Evolutionary conservation across 2,329 filamentous ascomycete genomes (phyloP).

Genomic region (Neoarthrinium moseri): DNA sequence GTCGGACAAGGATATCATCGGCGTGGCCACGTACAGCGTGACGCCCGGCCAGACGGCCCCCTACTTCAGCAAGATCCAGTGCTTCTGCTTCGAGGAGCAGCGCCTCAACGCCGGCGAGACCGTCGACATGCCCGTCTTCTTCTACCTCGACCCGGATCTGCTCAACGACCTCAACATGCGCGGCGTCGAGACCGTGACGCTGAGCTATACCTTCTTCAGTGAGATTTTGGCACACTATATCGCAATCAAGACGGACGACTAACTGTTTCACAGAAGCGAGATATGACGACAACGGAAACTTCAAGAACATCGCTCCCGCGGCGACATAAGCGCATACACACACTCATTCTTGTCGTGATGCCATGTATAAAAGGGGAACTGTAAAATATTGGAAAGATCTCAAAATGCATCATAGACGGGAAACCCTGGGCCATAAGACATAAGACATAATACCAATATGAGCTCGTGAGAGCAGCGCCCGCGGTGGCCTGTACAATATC

Average conservation of each 20-base stretch:
- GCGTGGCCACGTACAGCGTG: slow-evolving; percentile 95
- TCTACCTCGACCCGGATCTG: slow-evolving; percentile 97
- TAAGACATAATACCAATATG: too few species aligned
- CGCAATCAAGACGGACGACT: too few species aligned
- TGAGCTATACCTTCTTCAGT: slow-evolving; percentile 99
- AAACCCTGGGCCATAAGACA: too few species aligned
- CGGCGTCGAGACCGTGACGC: slow-evolving; percentile 89
- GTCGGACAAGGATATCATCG: slow-evolving; percentile 89
- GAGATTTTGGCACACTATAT: slow-evolving; percentile 34
- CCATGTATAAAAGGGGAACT: too few species aligned
- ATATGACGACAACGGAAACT: slow-evolving; percentile 77
- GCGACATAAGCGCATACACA: too few species aligned
- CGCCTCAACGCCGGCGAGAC: slow-evolving; percentile 91
- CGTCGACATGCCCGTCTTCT: slow-evolving; percentile 99
- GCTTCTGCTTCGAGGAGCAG: slow-evolving; percentile 98
- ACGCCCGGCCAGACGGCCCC: slow-evolving; percentile 93
- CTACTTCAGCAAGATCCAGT: slow-evolving; percentile 99
- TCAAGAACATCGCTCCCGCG: slow-evolving; percentile 36
- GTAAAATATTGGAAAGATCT: too few species aligned
- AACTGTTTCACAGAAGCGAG: slow-evolving; percentile 62
- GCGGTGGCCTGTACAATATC: too few species aligned
- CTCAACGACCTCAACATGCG: slow-evolving; percentile 90
- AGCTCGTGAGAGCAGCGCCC: too few species aligned
- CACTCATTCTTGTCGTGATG: too few species aligned
- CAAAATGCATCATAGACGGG: too few species aligned